A percentile compares a stretch with the other conserved stretches of the same genome.
Conservation (phyloP, 78 protist species). For the Isochrysis galbana region DNA sequence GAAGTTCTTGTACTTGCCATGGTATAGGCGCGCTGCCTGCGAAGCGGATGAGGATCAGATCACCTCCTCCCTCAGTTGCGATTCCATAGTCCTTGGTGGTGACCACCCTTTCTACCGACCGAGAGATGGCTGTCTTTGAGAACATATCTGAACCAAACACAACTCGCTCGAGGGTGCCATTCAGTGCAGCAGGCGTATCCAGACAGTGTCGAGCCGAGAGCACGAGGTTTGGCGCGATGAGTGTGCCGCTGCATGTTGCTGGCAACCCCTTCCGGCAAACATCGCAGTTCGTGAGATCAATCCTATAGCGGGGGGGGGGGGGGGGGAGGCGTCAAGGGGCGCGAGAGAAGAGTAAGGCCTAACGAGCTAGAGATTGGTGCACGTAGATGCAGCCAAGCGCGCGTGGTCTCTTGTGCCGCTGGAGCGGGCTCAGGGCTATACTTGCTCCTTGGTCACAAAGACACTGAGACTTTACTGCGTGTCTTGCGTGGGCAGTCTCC, state of each 20-base stretch:
- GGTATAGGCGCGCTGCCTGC: background rate
- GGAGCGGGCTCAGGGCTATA: too few relatives aligned
- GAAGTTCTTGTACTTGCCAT: background rate
- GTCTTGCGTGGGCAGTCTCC: too few relatives aligned
- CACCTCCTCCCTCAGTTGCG: background rate
- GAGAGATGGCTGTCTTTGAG: background rate
- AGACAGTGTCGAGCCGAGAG: conserved; percentile 2
- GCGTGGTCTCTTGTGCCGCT: too few relatives aligned
- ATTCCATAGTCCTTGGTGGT: background rate
- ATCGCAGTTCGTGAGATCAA: background rate
- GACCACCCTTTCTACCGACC: background rate
- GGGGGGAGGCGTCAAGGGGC: too few relatives aligned
- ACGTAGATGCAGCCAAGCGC: too few relatives aligned
- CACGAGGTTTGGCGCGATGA: background rate
- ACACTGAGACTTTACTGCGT: too few relatives aligned
- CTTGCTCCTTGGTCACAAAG: too few relatives aligned
- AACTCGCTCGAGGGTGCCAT: background rate
- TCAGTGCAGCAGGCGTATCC: background rate
- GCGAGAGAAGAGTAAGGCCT: too few relatives aligned
- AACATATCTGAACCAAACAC: conserved; percentile 13
- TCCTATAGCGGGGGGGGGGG: too few relatives aligned
- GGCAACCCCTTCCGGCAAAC: conserved; percentile 5
- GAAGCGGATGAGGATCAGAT: background rate
- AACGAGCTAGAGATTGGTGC: too few relatives aligned
- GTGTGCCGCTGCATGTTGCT: conserved; percentile 4